Evolutionary conservation across 1,284 basidiomycete genomes (phyloP).

Genomic region (Rhodotorula sp.): DNA sequence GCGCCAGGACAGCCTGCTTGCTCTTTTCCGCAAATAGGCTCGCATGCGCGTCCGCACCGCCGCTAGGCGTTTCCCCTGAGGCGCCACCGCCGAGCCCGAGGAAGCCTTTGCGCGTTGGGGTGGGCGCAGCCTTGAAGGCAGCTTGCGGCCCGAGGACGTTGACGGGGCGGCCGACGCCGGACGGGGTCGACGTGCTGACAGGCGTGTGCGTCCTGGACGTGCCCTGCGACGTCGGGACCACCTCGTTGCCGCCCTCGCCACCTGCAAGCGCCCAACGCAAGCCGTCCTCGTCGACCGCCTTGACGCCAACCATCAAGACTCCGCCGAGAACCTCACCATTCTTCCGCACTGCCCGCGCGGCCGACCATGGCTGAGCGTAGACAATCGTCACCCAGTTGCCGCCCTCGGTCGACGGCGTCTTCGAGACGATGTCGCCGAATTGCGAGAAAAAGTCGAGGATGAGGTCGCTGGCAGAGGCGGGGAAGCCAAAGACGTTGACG

Average conservation of each 20-base stretch:
- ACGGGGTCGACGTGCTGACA: constrained; percentile 2
- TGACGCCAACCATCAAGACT: constrained; percentile 74
- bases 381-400: constrained; percentile 48
- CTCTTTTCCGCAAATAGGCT: constrained; percentile 41
- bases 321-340: constrained; percentile 72
- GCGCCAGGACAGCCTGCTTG: constrained; percentile 33
- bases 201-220: constrained; percentile 3
- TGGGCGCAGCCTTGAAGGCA: constrained; percentile 39
- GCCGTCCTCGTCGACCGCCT: constrained; percentile 58
- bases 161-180: constrained; percentile 32
- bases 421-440: constrained; percentile 41
- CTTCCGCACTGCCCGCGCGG: constrained; percentile 68
- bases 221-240: neutral
- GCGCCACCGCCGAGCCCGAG: constrained; percentile 7
- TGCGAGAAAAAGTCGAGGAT: constrained; percentile 42
- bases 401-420: constrained; percentile 36
- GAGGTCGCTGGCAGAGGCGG: constrained; percentile 36
- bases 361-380: constrained; percentile 66
- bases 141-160: constrained; percentile 34
- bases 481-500: constrained; percentile 45
- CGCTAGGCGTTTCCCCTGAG: neutral
- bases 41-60: constrained; percentile 33
- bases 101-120: constrained; percentile 31
- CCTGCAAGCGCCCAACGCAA: constrained; percentile 19
- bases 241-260: neutral